A percentile compares a stretch with the other conserved stretches of the same genome.
phyloP scores from a whole-genome alignment of 2,329 filamentous ascomycete genomes.

The Diplodia scrobiculata region DNA sequence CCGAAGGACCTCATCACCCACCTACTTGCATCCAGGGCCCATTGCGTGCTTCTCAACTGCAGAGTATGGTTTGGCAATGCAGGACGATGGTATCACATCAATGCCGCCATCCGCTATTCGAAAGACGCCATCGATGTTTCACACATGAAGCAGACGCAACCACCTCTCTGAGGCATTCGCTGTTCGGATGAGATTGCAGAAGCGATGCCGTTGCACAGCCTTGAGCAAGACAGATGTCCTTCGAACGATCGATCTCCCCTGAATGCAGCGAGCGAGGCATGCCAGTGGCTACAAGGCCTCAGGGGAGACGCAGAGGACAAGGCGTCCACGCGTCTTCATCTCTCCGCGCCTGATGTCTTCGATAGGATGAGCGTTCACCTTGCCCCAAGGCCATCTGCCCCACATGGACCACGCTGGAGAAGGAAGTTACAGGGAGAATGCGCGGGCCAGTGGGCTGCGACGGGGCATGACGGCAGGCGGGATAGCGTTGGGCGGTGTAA shows the following conservation, averaged over 20 bases:
- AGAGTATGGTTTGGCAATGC: not conserved
- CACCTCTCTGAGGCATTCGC: not conserved
- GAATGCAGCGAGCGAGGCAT: not conserved
- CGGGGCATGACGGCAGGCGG: conserved; percentile 1
- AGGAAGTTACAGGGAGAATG: conserved; percentile 25
- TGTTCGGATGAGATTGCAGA: not conserved
- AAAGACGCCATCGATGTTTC: not conserved
- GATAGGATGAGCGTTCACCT: not conserved
- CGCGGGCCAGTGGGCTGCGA: conserved; percentile 10
- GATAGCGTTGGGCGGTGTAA: not conserved
- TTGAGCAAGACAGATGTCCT: too few species aligned
- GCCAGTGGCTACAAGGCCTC: not conserved
- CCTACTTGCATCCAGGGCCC: not conserved
- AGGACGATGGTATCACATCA: not conserved
- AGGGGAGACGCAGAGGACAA: conserved; percentile 8
- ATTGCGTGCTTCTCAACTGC: not conserved
- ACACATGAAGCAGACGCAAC: not conserved
- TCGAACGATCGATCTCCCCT: not conserved
- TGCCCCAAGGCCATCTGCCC: conserved; percentile 28
- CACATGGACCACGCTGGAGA: conserved; percentile 23
- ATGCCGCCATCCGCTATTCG: not conserved
- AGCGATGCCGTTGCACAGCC: not conserved
- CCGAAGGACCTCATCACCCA: not conserved
- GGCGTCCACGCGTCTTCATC: conserved; percentile 21
- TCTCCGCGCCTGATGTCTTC: not conserved